Conservation (phyloP, 2,329 filamentous ascomycete genomes). For the Hypoxylon sp. region DNA sequence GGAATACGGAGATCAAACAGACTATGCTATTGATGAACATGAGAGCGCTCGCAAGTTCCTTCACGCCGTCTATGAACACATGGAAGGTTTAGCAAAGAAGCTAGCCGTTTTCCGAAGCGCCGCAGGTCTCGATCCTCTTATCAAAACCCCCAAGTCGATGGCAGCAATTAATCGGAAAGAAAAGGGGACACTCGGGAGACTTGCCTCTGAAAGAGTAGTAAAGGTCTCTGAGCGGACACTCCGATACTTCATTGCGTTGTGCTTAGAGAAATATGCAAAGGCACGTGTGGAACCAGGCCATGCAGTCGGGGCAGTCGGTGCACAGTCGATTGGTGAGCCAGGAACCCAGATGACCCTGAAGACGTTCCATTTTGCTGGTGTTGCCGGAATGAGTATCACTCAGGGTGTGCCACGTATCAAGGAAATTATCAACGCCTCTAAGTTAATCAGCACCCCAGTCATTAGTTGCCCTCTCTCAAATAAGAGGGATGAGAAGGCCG, state of each 20-base stretch:
- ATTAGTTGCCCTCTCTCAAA: slow-evolving; percentile 90
- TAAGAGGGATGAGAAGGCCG: slow-evolving; percentile 80
- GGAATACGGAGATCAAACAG: slow-evolving; percentile 77
- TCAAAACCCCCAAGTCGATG: slow-evolving; percentile 43
- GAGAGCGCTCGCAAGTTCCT: slow-evolving; percentile 89
- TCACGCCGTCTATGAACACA: slow-evolving; percentile 80
- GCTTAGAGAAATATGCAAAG: slow-evolving; percentile 89
- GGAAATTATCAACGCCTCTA: slow-evolving; percentile 99
- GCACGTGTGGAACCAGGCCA: slow-evolving; percentile 95
- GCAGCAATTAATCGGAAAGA: slow-evolving; percentile 53
- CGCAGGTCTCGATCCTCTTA: slow-evolving; percentile 64
- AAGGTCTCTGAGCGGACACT: slow-evolving; percentile 86
- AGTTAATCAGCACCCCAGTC: slow-evolving; percentile 92
- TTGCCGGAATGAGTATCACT: slow-evolving; percentile 99
- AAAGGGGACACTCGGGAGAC: slow-evolving; percentile 47
- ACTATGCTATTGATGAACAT: slow-evolving; percentile 80
- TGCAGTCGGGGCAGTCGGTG: slow-evolving; percentile 94
- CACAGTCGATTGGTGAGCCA: slow-evolving; percentile 97
- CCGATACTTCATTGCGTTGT: slow-evolving; percentile 82
- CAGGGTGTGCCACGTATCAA: slow-evolving; percentile 99
- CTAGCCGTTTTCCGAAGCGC: slow-evolving; percentile 69
- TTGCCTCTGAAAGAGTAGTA: slow-evolving; percentile 76
- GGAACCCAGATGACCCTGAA: slow-evolving; percentile 99
- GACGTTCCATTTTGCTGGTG: slow-evolving; percentile 99
- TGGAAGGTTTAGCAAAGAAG: slow-evolving; percentile 73